phyloP scores from a whole-genome alignment of 2,329 filamentous ascomycete species.

The Arthrobotrys conoides region DNA sequence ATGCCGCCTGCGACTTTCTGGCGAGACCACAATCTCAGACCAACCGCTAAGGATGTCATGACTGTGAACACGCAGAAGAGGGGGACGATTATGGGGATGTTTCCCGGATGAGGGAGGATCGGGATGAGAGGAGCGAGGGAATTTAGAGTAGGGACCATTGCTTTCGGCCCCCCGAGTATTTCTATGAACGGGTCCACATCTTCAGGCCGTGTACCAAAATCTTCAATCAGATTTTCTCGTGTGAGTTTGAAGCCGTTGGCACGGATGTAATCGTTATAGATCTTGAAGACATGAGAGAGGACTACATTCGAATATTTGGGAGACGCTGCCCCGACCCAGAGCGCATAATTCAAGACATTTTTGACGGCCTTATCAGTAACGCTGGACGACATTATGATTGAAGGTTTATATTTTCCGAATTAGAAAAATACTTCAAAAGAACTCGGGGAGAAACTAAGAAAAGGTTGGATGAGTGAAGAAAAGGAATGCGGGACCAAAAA shows the following conservation, averaged over 20 bases:
- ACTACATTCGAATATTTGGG: conserved; percentile 19
- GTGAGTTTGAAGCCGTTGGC: conserved; percentile 9
- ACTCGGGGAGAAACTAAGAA: background rate
- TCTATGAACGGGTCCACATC: conserved; percentile 19
- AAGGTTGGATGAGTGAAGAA: background rate
- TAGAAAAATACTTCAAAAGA: background rate
- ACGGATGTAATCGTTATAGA: background rate
- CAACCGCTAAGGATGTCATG: conserved; percentile 24
- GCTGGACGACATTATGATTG: background rate
- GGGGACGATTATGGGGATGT: conserved; percentile 2
- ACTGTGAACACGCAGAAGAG: conserved; percentile 29
- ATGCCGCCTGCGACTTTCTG: conserved; percentile 36
- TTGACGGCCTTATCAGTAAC: background rate
- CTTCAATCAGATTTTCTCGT: background rate
- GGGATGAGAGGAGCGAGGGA: background rate
- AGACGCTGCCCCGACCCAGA: conserved; percentile 9
- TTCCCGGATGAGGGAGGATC: conserved; percentile 19
- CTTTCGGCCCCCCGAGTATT: background rate
- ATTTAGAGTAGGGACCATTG: background rate
- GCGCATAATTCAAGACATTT: background rate
- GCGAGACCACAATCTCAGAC: conserved; percentile 35
- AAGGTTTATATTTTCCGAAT: too few species aligned
- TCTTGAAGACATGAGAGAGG: background rate
- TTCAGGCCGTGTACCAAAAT: conserved; percentile 29
- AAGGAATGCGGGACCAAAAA: background rate